Evolutionary conservation across 1,139 yeast species (phyloP), one percentile per base, ranked within the genome.

Genomic region (Debaryomyces sp.): DNA sequence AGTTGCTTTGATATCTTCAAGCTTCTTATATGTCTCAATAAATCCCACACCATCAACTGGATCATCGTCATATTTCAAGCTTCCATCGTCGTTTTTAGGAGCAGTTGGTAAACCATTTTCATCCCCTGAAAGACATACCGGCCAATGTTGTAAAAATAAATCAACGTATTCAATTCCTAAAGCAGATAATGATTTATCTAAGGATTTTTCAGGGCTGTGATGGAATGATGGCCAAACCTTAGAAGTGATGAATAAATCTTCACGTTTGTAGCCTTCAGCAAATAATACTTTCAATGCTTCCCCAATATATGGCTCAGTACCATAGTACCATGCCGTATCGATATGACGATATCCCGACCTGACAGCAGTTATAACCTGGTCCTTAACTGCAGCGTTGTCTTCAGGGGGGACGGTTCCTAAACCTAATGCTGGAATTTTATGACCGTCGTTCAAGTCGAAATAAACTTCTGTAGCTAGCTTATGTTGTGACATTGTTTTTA

Each of bases 131-230:
- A 71, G 58, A 49, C 71, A 66, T 30, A 80, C 53, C 5, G 88
- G 89, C 87, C 87, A 84, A 59, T 84, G 88, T 52, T 81, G 86
- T 51, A 84, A 70, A 6, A 77, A 66, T 49, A 83, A 65, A 59
- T 84, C 87, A 32, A 82, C 84, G 53, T 84, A 82, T 23, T 82
- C 87, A 41, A 82, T 44, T 1, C 81, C 80, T 50, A 82, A 61
- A 21, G 63, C 66, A 12, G 59, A 46, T 47, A 73, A 66, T 2
- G 78, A 72, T 30, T 55, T 49, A 35, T 73, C 72, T 37, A 73
- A 60, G 2, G 78, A 71, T 48, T 64, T 66, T 50, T 70, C 77
- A 2, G 77, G 77, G 46, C 55, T 66, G 45, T 70, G 70, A 52
- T 65, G 66, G 46, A 58, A 67, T 10, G 75, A 69, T 4, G 76